Conservation (phyloP, 2,329 filamentous ascomycete species). For the Aurifilum marmelostoma region DNA sequence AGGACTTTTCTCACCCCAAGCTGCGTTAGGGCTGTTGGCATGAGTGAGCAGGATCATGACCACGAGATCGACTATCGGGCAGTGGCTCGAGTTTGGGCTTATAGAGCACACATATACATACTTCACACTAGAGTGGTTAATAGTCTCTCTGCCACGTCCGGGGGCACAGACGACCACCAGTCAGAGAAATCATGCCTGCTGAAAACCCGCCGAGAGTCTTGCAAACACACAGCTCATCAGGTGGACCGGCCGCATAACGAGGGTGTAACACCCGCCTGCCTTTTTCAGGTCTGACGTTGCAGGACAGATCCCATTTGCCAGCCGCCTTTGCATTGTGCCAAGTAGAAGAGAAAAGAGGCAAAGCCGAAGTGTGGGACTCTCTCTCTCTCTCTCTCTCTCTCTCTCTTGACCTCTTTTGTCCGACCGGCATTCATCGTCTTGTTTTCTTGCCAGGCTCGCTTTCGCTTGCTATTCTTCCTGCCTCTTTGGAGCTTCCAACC, state of each 20-base stretch:
- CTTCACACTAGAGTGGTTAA: not conserved
- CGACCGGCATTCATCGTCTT: not conserved
- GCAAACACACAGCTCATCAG: not conserved
- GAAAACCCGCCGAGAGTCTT: not conserved
- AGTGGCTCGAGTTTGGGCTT: not conserved
- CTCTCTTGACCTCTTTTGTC: too few relatives aligned
- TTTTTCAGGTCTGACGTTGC: constrained; percentile 12
- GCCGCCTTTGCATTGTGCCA: not conserved
- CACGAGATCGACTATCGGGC: not conserved
- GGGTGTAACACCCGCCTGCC: constrained; percentile 13
- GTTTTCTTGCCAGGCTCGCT: not conserved
- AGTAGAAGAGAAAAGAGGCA: not conserved
- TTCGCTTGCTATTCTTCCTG: constrained; percentile 9
- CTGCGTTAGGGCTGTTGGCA: not conserved
- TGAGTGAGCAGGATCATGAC: constrained; percentile 2
- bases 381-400: too few relatives aligned
- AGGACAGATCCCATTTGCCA: not conserved
- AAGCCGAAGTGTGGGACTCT: not conserved
- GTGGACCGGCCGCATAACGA: not conserved
- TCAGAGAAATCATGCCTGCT: not conserved
- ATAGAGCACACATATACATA: too few relatives aligned
- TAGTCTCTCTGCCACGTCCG: not conserved
- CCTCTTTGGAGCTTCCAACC: constrained; percentile 8
- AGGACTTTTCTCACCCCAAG: not conserved
- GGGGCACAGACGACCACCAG: not conserved